Evolutionary conservation across 805 yeast species (phyloP), one percentile per base, ranked within the genome.

Genomic region (Pichia insulana): DNA sequence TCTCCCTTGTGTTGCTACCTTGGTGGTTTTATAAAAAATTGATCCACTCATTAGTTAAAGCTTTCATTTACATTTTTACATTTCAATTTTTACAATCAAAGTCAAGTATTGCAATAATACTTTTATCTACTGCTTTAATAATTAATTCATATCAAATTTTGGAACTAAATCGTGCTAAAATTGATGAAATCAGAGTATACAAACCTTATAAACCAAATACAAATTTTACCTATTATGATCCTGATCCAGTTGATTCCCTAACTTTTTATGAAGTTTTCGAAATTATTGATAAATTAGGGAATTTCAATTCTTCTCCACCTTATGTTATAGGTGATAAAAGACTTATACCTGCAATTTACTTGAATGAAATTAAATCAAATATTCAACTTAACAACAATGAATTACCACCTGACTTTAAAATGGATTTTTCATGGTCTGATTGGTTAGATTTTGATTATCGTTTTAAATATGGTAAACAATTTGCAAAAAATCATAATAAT

Each of bases 381-480:
- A 13, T 48, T 3, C 34, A 31, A 15, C 22, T 12, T 16, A n/a
- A 36, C 12, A 20, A 37, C 9, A 28, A 36, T 17, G 28, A 28
- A n/a, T 20, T 44, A 11, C 32, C 40, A 12, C 39, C 47, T 4
- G 25, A 44, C 7, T 51, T 52, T 28, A 37, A 18, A 12, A 22
- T 57, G 2, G 50, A 52, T 1, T 59, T 60, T 43, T 41, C 42
- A 8, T 60, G 64, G 64, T 34, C 40, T 9, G 57, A 58, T 32
- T 59, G 62, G 62, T 45, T 54, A n/a, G 49, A 57, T 45, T 34
- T 57, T 34, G 50, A 54, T 20, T 39, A 43, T 19, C 47, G 62
- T 28, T 44, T 58, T 3, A 22, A 36, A 13, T 59, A 59, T 10
- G 45, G 49, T 30, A 39, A 28, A 12, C 17, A 33, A 8, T 58